Evolutionary conservation across 1,284 basidiomycete species (phyloP).

Genomic region (Phenoliferia sp.): DNA sequence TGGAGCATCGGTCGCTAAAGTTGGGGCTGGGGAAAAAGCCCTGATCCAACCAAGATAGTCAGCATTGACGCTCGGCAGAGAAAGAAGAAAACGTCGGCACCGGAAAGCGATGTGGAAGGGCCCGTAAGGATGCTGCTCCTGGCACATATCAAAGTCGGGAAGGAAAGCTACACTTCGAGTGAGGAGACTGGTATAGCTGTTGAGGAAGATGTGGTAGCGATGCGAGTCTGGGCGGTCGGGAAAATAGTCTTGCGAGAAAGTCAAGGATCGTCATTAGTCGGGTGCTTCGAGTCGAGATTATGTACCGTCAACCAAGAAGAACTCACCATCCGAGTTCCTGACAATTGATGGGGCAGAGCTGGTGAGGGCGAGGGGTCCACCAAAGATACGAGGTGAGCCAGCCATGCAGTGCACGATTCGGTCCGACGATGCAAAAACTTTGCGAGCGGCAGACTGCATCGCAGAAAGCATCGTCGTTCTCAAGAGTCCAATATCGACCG

Average conservation of each 20-base stretch:
- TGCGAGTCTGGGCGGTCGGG: slow-evolving; percentile 36
- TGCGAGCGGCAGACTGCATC: slow-evolving; percentile 31
- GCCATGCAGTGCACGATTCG: slow-evolving; percentile 39
- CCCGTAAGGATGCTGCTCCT: slow-evolving; percentile 13
- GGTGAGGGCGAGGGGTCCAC: slow-evolving; percentile 10
- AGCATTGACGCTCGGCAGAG: neutral
- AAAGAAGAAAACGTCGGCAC: neutral
- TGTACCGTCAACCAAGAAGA: neutral
- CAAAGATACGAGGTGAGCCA: slow-evolving; percentile 24
- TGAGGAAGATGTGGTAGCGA: slow-evolving; percentile 37
- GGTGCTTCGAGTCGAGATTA: neutral
- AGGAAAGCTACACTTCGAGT: slow-evolving; percentile 22
- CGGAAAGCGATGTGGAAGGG: slow-evolving; percentile 35
- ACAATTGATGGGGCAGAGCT: neutral
- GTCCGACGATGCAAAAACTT: slow-evolving; percentile 29
- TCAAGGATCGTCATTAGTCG: too few relatives aligned
- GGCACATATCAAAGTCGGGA: slow-evolving; percentile 40
- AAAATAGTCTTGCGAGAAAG: slow-evolving; percentile 41
- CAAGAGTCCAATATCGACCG: slow-evolving; percentile 13
- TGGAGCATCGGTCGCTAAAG: slow-evolving; percentile 27
- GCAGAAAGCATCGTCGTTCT: slow-evolving; percentile 7
- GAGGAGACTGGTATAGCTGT: slow-evolving; percentile 32
- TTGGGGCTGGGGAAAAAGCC: slow-evolving; percentile 32
- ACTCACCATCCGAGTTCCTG: neutral
- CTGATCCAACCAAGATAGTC: slow-evolving; percentile 1